Evolutionary conservation across 352 stramenopile genomes (phyloP), one percentile per base, ranked within the genome.

Genomic region (Halophytophthora batemanensis): DNA sequence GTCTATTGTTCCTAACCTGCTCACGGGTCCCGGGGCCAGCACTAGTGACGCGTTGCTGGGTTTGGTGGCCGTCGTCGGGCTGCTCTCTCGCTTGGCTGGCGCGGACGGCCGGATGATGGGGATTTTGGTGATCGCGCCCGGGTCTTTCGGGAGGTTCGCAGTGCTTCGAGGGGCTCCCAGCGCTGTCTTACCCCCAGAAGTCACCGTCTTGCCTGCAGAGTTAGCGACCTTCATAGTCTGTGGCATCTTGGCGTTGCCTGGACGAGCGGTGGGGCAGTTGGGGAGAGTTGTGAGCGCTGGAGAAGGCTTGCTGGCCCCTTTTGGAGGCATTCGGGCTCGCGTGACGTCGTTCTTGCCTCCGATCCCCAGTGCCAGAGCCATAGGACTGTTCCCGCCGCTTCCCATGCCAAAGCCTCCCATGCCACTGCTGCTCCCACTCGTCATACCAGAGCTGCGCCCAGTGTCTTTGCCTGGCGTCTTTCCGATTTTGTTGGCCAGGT

Each of bases 401-500:
- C 64, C 41, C 59, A 72, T 59, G 39, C 51, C 56, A 12, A 68
- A 35, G 17, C 58, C 51, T 21, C 45, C 50, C 19, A 65, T 52
- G 33, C 33, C 57, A 13, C 54, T 54, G 3, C 61, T 56, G 38
- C 34, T 60, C 15, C 35, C 33, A 10, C 64, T 37, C 4, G 34
- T 47, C 21, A 64, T 59, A 4, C 40, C 53, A 14, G 23, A 28
- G 34, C 35, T 22, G 36, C 71, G 68, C 4, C 68, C 65, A 2
- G 73, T 77, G 37, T 90, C 79, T 62, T 86, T 90, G 3, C 72
- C 74, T 25, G 81, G 70, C 1, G 72, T 41, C 14, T 66, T 49
- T 12, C 57, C 60, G 10, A 93, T 67, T 56, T 90, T 90, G 49
- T 85, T 93, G 19, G 82, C 69, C 8, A 93, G 64, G 43, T 93